phyloP scores from a whole-genome alignment of 2,329 filamentous ascomycete genomes.

The Karstenula rhodostoma region DNA sequence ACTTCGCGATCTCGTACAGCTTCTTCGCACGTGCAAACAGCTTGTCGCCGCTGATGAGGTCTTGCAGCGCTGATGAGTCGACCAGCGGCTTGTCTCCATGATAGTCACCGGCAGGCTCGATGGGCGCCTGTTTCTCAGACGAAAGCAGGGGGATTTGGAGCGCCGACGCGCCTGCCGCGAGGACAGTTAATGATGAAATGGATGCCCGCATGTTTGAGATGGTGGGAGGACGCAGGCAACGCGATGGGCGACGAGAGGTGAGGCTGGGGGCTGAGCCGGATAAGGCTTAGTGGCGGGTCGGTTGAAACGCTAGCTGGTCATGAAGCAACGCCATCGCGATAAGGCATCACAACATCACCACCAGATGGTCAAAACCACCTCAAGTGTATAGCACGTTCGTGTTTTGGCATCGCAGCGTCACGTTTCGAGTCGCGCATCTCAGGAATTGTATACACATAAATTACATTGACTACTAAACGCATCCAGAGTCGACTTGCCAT shows the following conservation, averaged over 20 bases:
- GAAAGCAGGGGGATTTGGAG: slow-evolving; percentile 43
- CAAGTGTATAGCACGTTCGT: no score
- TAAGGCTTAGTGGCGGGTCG: slow-evolving; percentile 3
- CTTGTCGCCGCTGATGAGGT: slow-evolving; percentile 45
- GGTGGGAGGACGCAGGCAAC: slow-evolving; percentile 13
- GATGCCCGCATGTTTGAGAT: slow-evolving; percentile 34
- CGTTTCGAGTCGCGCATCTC: no score
- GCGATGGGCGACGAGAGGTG: slow-evolving; percentile 5
- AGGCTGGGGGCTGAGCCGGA: slow-evolving; percentile 7
- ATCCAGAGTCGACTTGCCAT: no score
- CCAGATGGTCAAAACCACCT: not conserved
- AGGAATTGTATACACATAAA: no score
- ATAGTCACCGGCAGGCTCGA: slow-evolving; percentile 30
- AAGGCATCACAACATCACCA: not conserved
- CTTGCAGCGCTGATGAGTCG: slow-evolving; percentile 46
- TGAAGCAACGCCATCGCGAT: not conserved
- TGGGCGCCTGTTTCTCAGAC: slow-evolving; percentile 31
- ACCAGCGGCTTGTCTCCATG: slow-evolving; percentile 36
- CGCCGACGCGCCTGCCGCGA: slow-evolving; percentile 34
- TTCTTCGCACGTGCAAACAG: slow-evolving; percentile 45
- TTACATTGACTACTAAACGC: no score
- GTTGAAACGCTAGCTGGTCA: slow-evolving; percentile 7
- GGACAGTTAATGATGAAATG: slow-evolving; percentile 40
- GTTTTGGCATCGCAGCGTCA: no score
- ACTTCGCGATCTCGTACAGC: slow-evolving; percentile 53